Evolutionary conservation across 352 stramenopile genomes (phyloP), one percentile per base, ranked within the genome.

Genomic region (Pythium rishiriense): DNA sequence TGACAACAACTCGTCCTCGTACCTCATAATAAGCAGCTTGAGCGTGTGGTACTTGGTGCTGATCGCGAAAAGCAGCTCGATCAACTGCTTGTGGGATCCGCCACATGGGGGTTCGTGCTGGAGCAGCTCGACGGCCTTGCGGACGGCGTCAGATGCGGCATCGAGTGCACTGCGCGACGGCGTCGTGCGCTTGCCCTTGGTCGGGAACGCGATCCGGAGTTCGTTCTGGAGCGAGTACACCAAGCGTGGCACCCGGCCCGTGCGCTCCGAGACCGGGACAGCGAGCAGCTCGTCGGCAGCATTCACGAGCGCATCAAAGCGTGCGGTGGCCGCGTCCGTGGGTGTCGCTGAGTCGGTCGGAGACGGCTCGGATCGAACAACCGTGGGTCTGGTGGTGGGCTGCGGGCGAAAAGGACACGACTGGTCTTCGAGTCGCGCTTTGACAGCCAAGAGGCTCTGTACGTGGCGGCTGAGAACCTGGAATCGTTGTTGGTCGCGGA

Each of bases 161-260:
- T 26, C 9, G 26, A 53, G 26, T 2, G 49, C 26, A 6, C 15
- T 28, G 24, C 28, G 14, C 2, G 48, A 53, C 10, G 39, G 25
- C 26, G 37, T 47, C 26, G 37, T 9, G 8, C 37, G 25, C 15
- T 28, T 29, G 21, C 48, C 48, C 17, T 52, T 52, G 21, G 15
- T 59, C 6, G 58, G 58, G 15, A 66, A 58, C 26, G 28, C 11
- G n/a, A 26, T 19, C 17, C 39, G 35, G 37, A 66, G 37, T 24
- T 66, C 35, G 10, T 58, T 66, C 29, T 59, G 48, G 22, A 66
- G 28, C n/a, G 37, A 37, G 28, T 59, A 64, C 24, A 46, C 35
- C n/a, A 43, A 57, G 46, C 58, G 56, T 14, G 35, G 33, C 7
- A 55, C 37, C 17, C 57, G 47, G 17, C 35, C 35, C 15, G 46